These are phyloP conservation scores for Copromyces sp. DNA, from an alignment of 495 filamentous ascomycete genomes.

Conservation along the genomic window DNA sequence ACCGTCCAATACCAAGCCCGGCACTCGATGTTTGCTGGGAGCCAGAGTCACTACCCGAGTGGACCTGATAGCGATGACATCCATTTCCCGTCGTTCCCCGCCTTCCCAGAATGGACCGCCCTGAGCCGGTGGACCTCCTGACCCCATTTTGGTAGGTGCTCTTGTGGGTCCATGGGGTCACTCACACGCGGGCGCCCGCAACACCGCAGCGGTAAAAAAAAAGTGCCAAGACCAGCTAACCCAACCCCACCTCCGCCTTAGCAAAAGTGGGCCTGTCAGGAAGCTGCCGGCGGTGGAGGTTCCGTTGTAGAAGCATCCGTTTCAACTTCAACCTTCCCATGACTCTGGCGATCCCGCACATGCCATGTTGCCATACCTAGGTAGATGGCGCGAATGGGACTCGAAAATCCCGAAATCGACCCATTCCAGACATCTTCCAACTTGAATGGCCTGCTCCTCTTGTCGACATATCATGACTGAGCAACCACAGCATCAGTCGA, in stretches of 20 bases:
- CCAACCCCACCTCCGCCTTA: background rate
- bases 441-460: background rate
- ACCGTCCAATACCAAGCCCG: background rate
- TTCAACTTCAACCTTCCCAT: background rate
- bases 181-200: background rate
- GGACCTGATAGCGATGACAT: background rate
- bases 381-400: background rate
- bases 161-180: background rate
- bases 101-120: background rate
- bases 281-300: background rate
- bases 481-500: background rate
- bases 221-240: background rate
- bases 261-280: background rate
- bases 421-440: background rate
- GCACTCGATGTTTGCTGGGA: background rate
- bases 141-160: background rate
- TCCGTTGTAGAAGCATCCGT: background rate
- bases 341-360: background rate
- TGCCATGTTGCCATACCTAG: background rate
- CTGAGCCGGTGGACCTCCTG: background rate
- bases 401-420: background rate
- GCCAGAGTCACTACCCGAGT: background rate
- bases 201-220: background rate
- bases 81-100: background rate
- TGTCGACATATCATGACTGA: background rate